Evolutionary conservation across 2,329 filamentous ascomycete species (phyloP).

Genomic region (Colletotrichum kahawae): DNA sequence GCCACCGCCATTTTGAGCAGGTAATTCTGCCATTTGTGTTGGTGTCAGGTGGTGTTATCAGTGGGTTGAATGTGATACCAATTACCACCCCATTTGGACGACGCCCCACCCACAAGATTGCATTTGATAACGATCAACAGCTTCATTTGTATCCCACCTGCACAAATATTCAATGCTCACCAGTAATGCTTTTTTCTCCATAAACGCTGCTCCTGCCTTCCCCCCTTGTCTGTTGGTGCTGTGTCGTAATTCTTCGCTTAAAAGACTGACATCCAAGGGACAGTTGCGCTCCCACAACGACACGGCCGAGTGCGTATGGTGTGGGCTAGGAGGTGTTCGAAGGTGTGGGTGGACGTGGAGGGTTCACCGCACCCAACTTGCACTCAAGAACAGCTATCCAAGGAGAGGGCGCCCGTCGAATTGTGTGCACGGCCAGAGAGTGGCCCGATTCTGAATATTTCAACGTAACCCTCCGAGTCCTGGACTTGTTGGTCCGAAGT

Average conservation of each 20-base stretch:
- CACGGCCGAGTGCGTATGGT: neutral
- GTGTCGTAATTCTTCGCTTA: too few relatives aligned
- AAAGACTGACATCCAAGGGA: too few relatives aligned
- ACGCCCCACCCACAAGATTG: neutral
- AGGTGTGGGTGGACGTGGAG: neutral
- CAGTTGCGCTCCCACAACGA: neutral
- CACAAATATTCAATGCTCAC: neutral
- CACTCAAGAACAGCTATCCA: neutral
- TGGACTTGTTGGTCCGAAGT: neutral
- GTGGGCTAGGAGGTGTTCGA: neutral
- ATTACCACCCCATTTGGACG: neutral
- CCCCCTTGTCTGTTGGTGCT: too few relatives aligned
- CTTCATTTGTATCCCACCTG: neutral
- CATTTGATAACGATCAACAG: neutral
- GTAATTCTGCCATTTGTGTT: neutral
- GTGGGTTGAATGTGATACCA: neutral
- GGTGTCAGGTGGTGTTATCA: neutral
- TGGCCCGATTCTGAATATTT: neutral
- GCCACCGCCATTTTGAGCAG: neutral
- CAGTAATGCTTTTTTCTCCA: neutral
- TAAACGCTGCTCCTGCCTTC: too few relatives aligned
- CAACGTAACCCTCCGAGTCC: neutral
- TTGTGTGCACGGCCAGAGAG: too few relatives aligned
- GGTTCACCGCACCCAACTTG: neutral
- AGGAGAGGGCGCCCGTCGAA: too few relatives aligned